These are phyloP conservation scores for Aphanomyces stellatus DNA, from an alignment of 352 stramenopile species.

Conservation along the genomic window DNA sequence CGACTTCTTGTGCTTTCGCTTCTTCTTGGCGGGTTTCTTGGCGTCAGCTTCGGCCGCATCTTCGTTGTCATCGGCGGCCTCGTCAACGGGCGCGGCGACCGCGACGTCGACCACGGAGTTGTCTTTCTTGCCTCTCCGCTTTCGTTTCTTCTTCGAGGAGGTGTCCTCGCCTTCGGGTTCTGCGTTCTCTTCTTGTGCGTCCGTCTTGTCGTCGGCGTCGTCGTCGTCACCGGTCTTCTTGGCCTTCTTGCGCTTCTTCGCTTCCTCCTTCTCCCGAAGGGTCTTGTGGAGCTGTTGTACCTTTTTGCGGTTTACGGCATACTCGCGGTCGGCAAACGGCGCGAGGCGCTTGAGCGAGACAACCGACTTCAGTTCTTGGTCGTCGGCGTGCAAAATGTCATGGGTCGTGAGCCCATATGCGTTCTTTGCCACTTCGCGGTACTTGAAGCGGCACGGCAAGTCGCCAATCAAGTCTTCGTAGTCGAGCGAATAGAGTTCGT, in stretches of 20 bases:
- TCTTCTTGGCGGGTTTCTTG: slow-evolving; percentile 36
- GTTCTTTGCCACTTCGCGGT: slow-evolving; percentile 91
- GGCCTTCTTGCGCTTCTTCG: slow-evolving; percentile 41
- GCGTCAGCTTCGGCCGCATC: background rate
- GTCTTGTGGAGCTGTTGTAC: slow-evolving; percentile 58
- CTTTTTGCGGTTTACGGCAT: slow-evolving; percentile 42
- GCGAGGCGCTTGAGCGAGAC: slow-evolving; percentile 97
- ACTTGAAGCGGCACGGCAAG: slow-evolving; percentile 97
- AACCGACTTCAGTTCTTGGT: slow-evolving; percentile 94
- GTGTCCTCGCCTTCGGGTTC: slow-evolving; percentile 10
- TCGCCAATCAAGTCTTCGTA: slow-evolving; percentile 99
- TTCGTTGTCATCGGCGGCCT: slow-evolving; percentile 20
- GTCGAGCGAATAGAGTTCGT: slow-evolving; percentile 97
- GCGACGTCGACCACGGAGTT: slow-evolving; percentile 19
- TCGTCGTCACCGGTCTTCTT: background rate
- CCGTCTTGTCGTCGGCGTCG: slow-evolving; percentile 14
- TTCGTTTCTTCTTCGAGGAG: slow-evolving; percentile 19
- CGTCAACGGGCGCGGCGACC: slow-evolving; percentile 14
- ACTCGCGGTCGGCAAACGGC: slow-evolving; percentile 88
- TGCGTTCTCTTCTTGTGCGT: background rate
- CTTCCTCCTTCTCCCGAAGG: slow-evolving; percentile 51
- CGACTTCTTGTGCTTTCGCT: slow-evolving; percentile 47
- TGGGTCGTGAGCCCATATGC: slow-evolving; percentile 95
- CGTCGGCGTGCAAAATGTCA: slow-evolving; percentile 96
- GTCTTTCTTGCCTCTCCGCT: slow-evolving; percentile 19